Evolutionary conservation across 2,329 filamentous ascomycete genomes (phyloP), one percentile per base, ranked within the genome.

Genomic region (Trichoderma sp.): DNA sequence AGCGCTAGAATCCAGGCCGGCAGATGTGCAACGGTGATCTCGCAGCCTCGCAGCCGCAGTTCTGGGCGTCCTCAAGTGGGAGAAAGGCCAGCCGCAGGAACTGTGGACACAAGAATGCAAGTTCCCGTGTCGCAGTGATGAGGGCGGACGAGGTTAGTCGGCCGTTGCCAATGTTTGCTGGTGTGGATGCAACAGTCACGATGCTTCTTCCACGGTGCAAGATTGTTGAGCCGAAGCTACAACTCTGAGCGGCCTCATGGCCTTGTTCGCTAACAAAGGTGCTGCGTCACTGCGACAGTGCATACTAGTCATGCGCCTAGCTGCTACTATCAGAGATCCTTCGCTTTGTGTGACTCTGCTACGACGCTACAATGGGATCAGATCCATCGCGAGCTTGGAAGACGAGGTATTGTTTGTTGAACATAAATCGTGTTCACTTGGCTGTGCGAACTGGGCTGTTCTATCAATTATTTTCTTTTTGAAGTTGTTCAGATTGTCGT

Each of bases 71-170:
- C n/a, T 57, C 37, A 37, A 53, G 22, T 32, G 13, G 27, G 35
- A 8, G 17, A 8, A 52, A 61, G 64, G 48, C 45, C 48, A 35
- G 45, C 19, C 17, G 48, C 56, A 61, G 64, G 64, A 35, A 45
- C 34, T 22, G 13, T 54, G 64, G 15, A 54, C 64, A 67, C 56
- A 61, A 19, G 22, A 60, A 67, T 67, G 64, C 64, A 61, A 25
- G 64, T 54, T 61, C 42, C 64, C 64, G 64, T 27, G 19, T 13
- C 39, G 56, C 48, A 45, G 64, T n/a, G 27, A 48, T 54, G 45
- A 42, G 56, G 52, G 29, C 35, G 22, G 29, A 34, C 10, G 32
- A 60, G 45, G 29, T 13, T 7, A 22, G 45, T 22, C 22, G 39
- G 29, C 39, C n/a, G 22, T n/a, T 32, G 53, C 29, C 34, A 54